These are phyloP conservation scores for Excoecaria cochinchinensis DNA, from an alignment of 345 rosid species.

Conservation along the genomic window DNA sequence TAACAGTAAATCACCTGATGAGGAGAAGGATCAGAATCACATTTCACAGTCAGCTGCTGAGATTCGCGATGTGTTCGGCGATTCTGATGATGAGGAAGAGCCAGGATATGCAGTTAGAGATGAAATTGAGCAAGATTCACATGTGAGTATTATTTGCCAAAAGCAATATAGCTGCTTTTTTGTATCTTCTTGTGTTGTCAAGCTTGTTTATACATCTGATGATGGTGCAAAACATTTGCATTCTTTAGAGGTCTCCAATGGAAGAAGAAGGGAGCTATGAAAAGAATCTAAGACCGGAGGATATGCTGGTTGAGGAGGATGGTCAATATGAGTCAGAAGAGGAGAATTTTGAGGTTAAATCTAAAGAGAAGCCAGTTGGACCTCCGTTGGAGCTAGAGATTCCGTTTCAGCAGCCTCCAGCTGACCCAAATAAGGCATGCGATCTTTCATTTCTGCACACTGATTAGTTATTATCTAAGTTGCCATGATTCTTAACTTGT, in stretches of 20 bases:
- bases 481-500: neutral
- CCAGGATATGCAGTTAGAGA: conserved; percentile 61
- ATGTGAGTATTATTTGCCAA: conserved; percentile 29
- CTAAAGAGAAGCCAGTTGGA: conserved; percentile 83
- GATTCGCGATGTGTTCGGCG: conserved; percentile 98
- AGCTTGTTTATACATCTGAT: conserved; percentile 2
- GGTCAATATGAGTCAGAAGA: conserved; percentile 75
- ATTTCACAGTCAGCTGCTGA: conserved; percentile 65
- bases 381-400: conserved; percentile 89
- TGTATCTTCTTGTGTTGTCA: conserved; percentile 2
- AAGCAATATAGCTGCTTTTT: conserved; percentile 4
- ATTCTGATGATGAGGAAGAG: conserved; percentile 90
- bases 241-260: conserved; percentile 61
- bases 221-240: conserved; percentile 18
- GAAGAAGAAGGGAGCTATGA: conserved; percentile 83
- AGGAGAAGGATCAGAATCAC: conserved; percentile 64
- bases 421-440: conserved; percentile 67
- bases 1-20: conserved; percentile 57
- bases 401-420: conserved; percentile 83
- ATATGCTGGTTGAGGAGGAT: conserved; percentile 78
- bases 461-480: neutral
- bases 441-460: conserved; percentile 15
- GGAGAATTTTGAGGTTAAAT: conserved; percentile 69
- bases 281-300: conserved; percentile 67
- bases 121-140: conserved; percentile 58